These are phyloP conservation scores for Mycena filopes DNA, from an alignment of 768 basidiomycete species.

Conservation along the genomic window DNA sequence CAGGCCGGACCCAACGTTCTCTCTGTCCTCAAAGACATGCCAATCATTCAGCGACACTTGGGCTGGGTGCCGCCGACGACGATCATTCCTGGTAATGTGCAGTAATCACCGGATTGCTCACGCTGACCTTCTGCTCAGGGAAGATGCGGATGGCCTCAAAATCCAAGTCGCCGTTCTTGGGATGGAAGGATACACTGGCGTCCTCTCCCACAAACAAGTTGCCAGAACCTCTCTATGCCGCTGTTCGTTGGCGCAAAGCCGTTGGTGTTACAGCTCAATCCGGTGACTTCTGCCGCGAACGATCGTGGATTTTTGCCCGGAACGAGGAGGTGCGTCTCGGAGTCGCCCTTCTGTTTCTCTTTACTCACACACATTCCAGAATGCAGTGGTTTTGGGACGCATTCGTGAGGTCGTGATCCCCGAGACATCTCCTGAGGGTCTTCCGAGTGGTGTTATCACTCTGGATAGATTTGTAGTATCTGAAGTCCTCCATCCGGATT, in stretches of 20 bases:
- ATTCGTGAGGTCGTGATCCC: not conserved
- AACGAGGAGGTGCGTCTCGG: not conserved
- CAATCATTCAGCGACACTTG: slow-evolving; percentile 32
- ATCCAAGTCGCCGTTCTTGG: not conserved
- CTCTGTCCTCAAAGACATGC: slow-evolving; percentile 15
- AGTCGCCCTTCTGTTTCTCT: not conserved
- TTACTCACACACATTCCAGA: not conserved
- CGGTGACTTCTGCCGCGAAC: not conserved
- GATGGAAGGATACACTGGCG: not conserved
- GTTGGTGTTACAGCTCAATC: not conserved
- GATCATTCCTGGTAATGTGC: not conserved
- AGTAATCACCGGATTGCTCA: too few species aligned
- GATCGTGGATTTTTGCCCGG: slow-evolving; percentile 5
- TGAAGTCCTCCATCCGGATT: not conserved
- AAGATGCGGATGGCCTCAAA: not conserved
- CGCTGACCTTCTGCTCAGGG: not conserved
- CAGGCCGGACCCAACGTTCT: slow-evolving; percentile 32
- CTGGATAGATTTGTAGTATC: not conserved
- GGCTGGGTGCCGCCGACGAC: slow-evolving; percentile 27
- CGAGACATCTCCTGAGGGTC: not conserved
- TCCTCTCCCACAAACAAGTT: not conserved
- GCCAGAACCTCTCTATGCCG: not conserved
- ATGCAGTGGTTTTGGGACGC: not conserved
- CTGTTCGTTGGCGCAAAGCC: not conserved
- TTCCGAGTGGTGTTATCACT: not conserved